Base-by-base conservation (phyloP, 257 asterid species). In the Rauvolfia tetraphylla region DNA sequence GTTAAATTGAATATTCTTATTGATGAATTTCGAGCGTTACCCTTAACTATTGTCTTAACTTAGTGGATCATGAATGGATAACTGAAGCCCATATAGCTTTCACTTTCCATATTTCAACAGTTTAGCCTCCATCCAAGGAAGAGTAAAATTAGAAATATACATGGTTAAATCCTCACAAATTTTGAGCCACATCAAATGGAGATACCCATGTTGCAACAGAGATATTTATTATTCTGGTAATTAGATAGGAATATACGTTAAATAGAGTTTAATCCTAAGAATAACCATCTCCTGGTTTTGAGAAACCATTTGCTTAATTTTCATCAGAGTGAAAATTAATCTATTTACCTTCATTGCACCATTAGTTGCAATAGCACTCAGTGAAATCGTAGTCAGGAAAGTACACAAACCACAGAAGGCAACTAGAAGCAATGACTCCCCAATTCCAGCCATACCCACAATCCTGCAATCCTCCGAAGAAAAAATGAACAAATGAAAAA, bases 391-490 rank as follows among this genome's bases (percentile, higher is more conserved):
- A 46, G 99, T 95, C 84, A 95, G 91, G 81, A 95, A 91, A 77
- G 99, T 95, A 86, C 99, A 95, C 54, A 89, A 79, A 74, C 98
- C 99, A 76, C 98, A 92, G 84, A 92, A 92, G 79, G 93, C 92
- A 84, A 95, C 98, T 80, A 95, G 89, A 87, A 95, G 77, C 83
- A 95, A 80, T 54, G 99, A 95, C 82, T 93, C 94, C 38, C 96
- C 96, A 78, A 95, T 90, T 75, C 99, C 99, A 84, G 97, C 98
- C 99, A 95, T 92, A 78, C 99, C 99, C 74, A 95, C 96, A 82
- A 95, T 95, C 99, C 99, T 95, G 91, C 77, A 89, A 76, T 80
- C 51, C 54, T 61, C 81, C 78, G 53, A 78, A 56, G 77, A 79
- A 77, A 9, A 53, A n/a, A 11, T 44, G 48, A 48, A 51, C 18